These are phyloP conservation scores for Mycotypha africana DNA, from an alignment of 371 early-diverging fungal genomes.

Conservation along the genomic window DNA sequence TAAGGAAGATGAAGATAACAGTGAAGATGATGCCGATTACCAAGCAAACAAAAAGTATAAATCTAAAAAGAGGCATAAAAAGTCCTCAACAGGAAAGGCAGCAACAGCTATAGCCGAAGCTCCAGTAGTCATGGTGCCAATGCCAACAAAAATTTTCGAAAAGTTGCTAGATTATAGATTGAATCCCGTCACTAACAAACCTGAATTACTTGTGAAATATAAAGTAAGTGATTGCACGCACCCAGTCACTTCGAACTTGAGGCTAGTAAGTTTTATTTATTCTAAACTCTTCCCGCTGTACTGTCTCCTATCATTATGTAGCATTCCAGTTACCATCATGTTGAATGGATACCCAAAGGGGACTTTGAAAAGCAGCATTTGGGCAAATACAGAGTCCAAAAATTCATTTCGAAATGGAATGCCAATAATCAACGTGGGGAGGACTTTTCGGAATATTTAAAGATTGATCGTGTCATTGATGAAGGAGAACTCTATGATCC, in stretches of 20 bases:
- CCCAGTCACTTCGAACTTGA: no score
- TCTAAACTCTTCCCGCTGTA: background rate
- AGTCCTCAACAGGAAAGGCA: background rate
- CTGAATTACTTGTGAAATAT: conserved; percentile 60
- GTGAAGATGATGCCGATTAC: conserved; percentile 7
- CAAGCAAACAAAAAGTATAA: background rate
- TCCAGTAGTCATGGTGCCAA: conserved; percentile 50
- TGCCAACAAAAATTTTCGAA: conserved; percentile 51
- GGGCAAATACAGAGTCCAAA: conserved; percentile 69
- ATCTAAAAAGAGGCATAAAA: background rate
- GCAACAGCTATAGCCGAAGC: conserved; percentile 1
- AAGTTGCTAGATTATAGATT: conserved; percentile 55
- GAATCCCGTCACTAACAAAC: conserved; percentile 24
- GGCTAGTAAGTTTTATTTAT: background rate
- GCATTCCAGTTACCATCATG: conserved; percentile 71
- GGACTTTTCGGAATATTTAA: conserved; percentile 42
- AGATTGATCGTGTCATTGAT: conserved; percentile 74
- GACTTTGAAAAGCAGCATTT: conserved; percentile 60
- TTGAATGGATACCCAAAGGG: conserved; percentile 70
- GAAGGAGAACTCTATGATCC: conserved; percentile 66
- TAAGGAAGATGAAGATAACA: conserved; percentile 5
- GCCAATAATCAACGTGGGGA: conserved; percentile 38
- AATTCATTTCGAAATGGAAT: conserved; percentile 62
- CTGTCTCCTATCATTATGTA: conserved; percentile 5
- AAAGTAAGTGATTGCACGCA: conserved; percentile 60